Base-by-base conservation (phyloP, 176 grass and related monocot genomes). In the Avena insularis region DNA sequence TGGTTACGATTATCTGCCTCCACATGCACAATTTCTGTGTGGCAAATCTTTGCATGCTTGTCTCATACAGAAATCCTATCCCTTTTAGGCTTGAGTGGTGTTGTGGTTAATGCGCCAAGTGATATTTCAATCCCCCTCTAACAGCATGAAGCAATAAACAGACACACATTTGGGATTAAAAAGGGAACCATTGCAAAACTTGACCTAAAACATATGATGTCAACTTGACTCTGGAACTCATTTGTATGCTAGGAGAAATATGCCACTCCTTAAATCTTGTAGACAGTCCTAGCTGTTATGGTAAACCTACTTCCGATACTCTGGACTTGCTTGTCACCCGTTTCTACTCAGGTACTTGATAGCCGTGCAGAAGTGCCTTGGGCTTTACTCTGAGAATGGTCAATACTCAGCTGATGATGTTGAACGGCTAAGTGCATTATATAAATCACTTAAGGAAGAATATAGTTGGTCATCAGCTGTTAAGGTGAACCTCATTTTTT, bases 401-500 rank as follows among this genome's bases (percentile, higher is more conserved):
- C 82, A 94, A 86, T 99, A 97, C 88, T 84, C 88, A 2, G 7
- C 85, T 89, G 87, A 89, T 84, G 97, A 93, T 53, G 92, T 88
- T 89, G 92, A 99, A 55, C 84, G 62, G 59, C 77, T 99, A 80
- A 81, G 77, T 81, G 75, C 87, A 49, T 90, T 99, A 69, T 99
- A 99, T 77, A 89, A 86, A 55, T 97, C 94, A 86, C 97, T 97
- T 12, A 90, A 84, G 88, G 89, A 94, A 84, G 87, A 97, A 60
- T 99, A 97, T 87, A 84, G 77, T 78, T 99, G 85, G 86, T 99
- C 97, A 91, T 96, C 94, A 36, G 97, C 97, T 89, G 94, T 92
- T 73, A 99, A 99, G 94, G 97, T 99, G 84, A 90, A 82, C 35
- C 64, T 23, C 16, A 54, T 87, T 43, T 43, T 43, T 43, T 43